Evolutionary conservation across 768 basidiomycete genomes (phyloP), one percentile per base, ranked within the genome.

Genomic region (Lactarius indigo): DNA sequence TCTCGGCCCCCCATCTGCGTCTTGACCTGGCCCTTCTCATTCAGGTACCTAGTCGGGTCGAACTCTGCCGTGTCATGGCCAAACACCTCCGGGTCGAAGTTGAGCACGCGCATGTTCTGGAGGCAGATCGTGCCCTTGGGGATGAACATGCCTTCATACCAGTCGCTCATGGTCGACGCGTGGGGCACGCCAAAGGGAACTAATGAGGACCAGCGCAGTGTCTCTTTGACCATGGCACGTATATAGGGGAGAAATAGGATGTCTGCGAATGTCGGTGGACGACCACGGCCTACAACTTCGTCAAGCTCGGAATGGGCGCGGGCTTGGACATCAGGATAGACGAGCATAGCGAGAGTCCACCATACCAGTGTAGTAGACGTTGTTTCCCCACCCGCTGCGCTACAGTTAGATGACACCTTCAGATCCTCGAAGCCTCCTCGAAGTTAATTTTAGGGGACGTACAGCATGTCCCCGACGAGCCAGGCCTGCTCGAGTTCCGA

Each of bases 221-320:
- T 64, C 65, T 81, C 79, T 61, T 76, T 72, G n/a, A 80, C 54
- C 12, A 80, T 65, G 3, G 75, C 75, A 39, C 78, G 74, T n/a
- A 80, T 63, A 62, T 79, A 83, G 2, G 79, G 80, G 5, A 82
- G 71, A 41, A 68, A 57, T 6, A 58, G 59, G 44, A 70, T 63
- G 66, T 79, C 78, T 5, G 68, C 65, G n/a, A 78, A 75, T 3
- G 72, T 72, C 0, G 82, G 83, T 9, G 82, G 72, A 4, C 80
- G 73, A 23, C 70, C 74, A 1, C 54, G 31, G 15, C 77, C 59
- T 10, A 82, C 67, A 4, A 82, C 74, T 3, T 58, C 30, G 67
- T 83, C 82, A 13, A 84, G 73, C 66, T 83, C 81, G 9, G 72
- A 73, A 60, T 81, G 82, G 0, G 80, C 81, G 60, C 71, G 76